Base-by-base conservation (phyloP, 768 basidiomycete genomes). In the Cytidiella melzeri region DNA sequence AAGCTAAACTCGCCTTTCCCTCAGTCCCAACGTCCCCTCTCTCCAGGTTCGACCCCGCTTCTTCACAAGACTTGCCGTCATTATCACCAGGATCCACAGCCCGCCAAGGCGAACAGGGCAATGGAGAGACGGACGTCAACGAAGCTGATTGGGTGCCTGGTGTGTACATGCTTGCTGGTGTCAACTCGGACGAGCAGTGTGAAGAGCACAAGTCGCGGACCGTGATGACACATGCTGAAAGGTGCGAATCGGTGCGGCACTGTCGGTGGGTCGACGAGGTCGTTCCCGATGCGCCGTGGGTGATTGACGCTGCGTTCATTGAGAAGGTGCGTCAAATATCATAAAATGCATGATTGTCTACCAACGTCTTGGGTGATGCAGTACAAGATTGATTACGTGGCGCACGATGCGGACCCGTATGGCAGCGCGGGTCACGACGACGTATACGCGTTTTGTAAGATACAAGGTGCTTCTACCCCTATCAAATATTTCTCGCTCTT, bases 201-300 rank as follows among this genome's bases (percentile, higher is more conserved):
- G 68, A 68, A 37, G 59, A 72, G 13, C 75, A 94, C 73, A 99
- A 99, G 68, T 81, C 84, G 15, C 79, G 76, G 23, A 83, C 85
- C 5, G 80, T 96, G 53, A 91, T 97, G 88, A 80, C 72, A n/a
- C 88, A 94, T 55, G 76, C 79, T 0, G 96, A 99, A 65, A 77
- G 93, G 75, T 74, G 92, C 57, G 96, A 98, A 68, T 80, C 87
- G 4, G 87, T 84, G n/a, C 75, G 90, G n/a, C 92, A 98, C 64
- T 94, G 94, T 64, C 80, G 91, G 48, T 99, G 95, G 95, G 92
- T 93, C 1, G 92, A 96, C 63, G 87, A 97, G 67, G 84, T 99
- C 41, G 73, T 96, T 20, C 78, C 90, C 4, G 87, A 91, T 34
- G 88, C 87, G 2, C 96, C 96, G 2, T 97, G 95, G 96, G 72